A percentile compares a stretch with the other conserved stretches of the same genome.
Conservation (phyloP, 2,329 filamentous ascomycete species). For the Myrmaecium sp. region DNA sequence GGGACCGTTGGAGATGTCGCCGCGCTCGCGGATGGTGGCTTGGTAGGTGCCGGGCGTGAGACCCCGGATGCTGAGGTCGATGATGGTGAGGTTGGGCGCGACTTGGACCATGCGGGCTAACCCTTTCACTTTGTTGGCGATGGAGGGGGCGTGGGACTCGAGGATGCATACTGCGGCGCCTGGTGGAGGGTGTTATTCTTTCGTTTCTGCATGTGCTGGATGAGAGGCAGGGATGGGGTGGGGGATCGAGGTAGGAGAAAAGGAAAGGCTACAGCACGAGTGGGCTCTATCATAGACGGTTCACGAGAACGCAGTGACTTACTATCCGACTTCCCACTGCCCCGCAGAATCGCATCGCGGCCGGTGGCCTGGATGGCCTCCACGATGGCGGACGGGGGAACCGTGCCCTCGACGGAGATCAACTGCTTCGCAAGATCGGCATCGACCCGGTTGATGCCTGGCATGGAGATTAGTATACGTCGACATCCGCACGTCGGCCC, state of each 20-base stretch:
- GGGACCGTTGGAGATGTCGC: constrained; percentile 74
- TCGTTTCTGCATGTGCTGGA: no score
- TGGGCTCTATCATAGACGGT: no score
- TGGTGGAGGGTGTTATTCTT: constrained; percentile 10
- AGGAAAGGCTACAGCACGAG: neutral
- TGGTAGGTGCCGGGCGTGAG: constrained; percentile 66
- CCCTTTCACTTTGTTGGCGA: constrained; percentile 58
- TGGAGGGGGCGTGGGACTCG: constrained; percentile 54
- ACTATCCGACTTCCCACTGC: constrained; percentile 75
- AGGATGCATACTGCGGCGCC: constrained; percentile 88
- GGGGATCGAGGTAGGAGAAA: neutral
- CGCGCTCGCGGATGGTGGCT: constrained; percentile 70
- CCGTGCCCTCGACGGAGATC: constrained; percentile 74
- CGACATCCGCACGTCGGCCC: constrained; percentile 3
- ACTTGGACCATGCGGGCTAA: constrained; percentile 91
- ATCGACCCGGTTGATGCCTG: constrained; percentile 68
- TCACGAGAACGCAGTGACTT: no score
- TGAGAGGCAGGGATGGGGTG: neutral
- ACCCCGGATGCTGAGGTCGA: constrained; percentile 77
- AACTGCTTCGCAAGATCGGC: constrained; percentile 71
- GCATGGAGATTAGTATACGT: constrained; percentile 1
- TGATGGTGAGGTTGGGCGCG: constrained; percentile 55
- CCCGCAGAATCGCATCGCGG: constrained; percentile 83
- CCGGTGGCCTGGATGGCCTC: constrained; percentile 77
- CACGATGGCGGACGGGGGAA: constrained; percentile 78